Evolutionary conservation across 2,329 filamentous ascomycete species (phyloP).

Genomic region (Aspergillus latus): DNA sequence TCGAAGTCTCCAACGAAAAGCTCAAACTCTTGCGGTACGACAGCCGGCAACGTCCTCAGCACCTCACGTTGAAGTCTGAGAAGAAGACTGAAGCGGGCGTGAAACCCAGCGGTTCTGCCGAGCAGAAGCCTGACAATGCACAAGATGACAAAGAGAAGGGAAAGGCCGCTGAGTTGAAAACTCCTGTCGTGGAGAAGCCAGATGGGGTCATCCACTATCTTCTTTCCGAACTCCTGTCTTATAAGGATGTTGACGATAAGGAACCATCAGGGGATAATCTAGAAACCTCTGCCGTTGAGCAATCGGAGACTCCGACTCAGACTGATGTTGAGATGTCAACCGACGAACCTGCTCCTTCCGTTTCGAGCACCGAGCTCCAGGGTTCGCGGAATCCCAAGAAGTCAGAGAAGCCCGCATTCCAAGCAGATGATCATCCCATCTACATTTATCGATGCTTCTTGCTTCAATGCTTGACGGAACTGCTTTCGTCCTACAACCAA

Average conservation of each 20-base stretch:
- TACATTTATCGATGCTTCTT: slow-evolving; percentile 97
- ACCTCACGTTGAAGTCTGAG: slow-evolving; percentile 53
- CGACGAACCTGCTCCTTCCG: slow-evolving; percentile 37
- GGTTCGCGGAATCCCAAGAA: slow-evolving; percentile 57
- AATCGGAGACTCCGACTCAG: slow-evolving; percentile 35
- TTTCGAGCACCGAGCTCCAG: slow-evolving; percentile 32
- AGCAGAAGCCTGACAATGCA: slow-evolving; percentile 24
- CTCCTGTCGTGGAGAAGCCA: slow-evolving; percentile 83
- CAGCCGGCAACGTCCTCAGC: slow-evolving; percentile 53
- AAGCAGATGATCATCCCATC: slow-evolving; percentile 88
- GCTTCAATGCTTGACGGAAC: slow-evolving; percentile 84
- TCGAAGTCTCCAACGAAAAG: slow-evolving; percentile 82
- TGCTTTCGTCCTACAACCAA: slow-evolving; percentile 86
- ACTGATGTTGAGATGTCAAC: slow-evolving; percentile 54
- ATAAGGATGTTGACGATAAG: slow-evolving; percentile 88
- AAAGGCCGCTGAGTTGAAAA: slow-evolving; percentile 71
- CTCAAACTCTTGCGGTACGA: slow-evolving; percentile 70
- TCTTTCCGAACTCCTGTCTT: slow-evolving; percentile 86
- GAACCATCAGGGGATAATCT: slow-evolving; percentile 50
- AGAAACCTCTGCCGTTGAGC: slow-evolving; percentile 32
- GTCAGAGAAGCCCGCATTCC: slow-evolving; percentile 72
- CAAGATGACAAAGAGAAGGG: slow-evolving; percentile 35
- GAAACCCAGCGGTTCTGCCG: slow-evolving; percentile 27
- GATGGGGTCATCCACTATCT: slow-evolving; percentile 96
- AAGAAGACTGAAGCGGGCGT: slow-evolving; percentile 32